Base-by-base conservation (phyloP, 164 flowering plant species). In the Vitis riparia region DNA sequence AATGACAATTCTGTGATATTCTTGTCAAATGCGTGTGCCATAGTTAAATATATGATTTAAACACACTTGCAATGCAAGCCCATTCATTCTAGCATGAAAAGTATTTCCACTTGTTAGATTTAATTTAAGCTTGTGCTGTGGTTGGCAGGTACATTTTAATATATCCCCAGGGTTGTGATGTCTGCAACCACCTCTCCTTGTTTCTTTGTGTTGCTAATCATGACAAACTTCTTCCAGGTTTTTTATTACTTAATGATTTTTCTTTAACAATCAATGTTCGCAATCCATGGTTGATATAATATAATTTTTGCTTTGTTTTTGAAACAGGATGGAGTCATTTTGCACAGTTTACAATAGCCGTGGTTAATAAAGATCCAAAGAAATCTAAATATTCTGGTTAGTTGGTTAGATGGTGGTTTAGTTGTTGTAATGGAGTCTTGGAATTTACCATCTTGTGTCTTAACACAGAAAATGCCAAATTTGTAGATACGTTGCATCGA, bases 171-270 rank as follows among this genome's bases (percentile, higher is more conserved):
- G 98, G 98, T 51, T 92, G 98, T 84, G 98, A 94, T 79, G 97
- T 94, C 58, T 85, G 90, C 85, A 94, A 92, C 74, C 97, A 92
- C 80, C 93, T 94, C 11, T 96, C 99, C 44, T 77, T 96, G 82
- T 96, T 96, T 86, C 95, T 96, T 4, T 96, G 99, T 83, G 99
- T 96, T 67, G 98, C 97, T 9, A 92, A 96, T 83, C 98, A 93
- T 85, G 99, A 96, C 78, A 96, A 93, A 72, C 98, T 96, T 83
- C 96, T 92, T 77, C 99, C 99, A 81, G 99, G 99, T 96, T 60
- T 53, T 79, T 52, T 72, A n/a, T 37, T 63, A 14, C 59, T 61
- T 53, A 29, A 49, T 52, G 68, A 12, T 32, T 62, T 65, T 66
- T 2, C 37, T 44, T 53, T 29, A 23, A 1, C 69, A 14, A 27